Evolutionary conservation across 179 eudicot genomes (phyloP), one percentile per base, ranked within the genome.

Genomic region (Gypsophila paniculata): DNA sequence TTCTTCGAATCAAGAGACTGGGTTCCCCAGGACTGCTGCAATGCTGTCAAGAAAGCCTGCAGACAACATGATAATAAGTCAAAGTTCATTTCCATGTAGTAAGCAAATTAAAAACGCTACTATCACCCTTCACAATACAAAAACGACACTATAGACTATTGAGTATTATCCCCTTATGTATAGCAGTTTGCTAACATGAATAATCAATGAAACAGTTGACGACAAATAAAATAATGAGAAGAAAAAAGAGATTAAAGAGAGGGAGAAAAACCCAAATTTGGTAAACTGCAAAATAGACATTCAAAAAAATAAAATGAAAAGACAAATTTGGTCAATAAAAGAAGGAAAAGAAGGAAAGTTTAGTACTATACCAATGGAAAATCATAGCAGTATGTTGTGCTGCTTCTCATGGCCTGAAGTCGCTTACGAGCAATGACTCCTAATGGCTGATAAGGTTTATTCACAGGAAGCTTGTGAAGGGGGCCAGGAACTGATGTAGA

Each of bases 341-440:
- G 60, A 55, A 21, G 62, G 34, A 58, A 58, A 34, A 23, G 34
- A 58, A 4, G 25, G 17, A 19, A 1, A 48, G 17, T 9, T 68
- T 5, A 34, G 32, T n/a, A n/a, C 18, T 21, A 74, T 82, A 94
- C 99, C 98, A 92, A 81, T 26, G 98, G 95, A 79, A 92, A 95
- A 81, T 95, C 99, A 72, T 95, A 93, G 86, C 99, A 95, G 79
- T 95, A 95, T 70, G 99, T 92, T 12, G 99, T 95, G 89, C 78
- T 92, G 89, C 87, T 90, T 84, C 82, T 92, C 83, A 93, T 82
- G 80, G 99, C 96, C 75, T 86, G 75, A 76, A 95, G 89, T 59
- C 99, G 89, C 75, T 87, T 95, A 71, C 86, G 87, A 72, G 90
- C 87, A 77, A 95, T 86, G 75, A 80, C 79, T 71, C 79, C 89